phyloP scores from a whole-genome alignment of 176 grass and related monocot species.

The Pharus latifolius region DNA sequence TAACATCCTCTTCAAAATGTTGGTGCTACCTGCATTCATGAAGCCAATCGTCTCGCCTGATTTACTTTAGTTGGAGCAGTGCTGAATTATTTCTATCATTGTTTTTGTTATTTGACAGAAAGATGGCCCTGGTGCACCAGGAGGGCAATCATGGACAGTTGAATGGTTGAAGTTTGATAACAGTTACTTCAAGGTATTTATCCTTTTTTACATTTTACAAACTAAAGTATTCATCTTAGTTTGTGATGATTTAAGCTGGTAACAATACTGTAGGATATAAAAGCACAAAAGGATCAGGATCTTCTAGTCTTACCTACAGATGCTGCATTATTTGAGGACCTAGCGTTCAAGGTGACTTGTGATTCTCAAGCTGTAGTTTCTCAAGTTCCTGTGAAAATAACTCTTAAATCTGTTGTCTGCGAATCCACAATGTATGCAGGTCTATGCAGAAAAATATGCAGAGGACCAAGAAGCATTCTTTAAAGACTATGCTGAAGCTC shows the following conservation, averaged over 20 bases:
- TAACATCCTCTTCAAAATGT: neutral
- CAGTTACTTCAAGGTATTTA: conserved; percentile 74
- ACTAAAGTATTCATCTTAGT: neutral
- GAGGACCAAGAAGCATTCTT: conserved; percentile 75
- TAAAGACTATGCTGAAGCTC: conserved; percentile 79
- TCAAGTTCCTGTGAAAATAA: neutral
- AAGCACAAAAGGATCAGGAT: conserved; percentile 80
- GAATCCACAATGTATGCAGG: conserved; percentile 28
- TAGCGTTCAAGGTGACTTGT: conserved; percentile 58
- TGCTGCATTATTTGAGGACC: conserved; percentile 88
- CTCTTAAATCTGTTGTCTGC: neutral
- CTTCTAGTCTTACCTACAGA: conserved; percentile 88
- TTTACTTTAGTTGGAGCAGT: neutral
- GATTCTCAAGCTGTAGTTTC: neutral
- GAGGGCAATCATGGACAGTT: conserved; percentile 97
- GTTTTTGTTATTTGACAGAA: conserved; percentile 37
- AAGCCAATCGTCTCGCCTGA: neutral
- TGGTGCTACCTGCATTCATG: neutral
- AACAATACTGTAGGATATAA: conserved; percentile 58
- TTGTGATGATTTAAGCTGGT: conserved; percentile 13
- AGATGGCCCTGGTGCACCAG: conserved; percentile 92
- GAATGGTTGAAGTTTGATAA: conserved; percentile 95
- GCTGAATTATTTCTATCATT: neutral
- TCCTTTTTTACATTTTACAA: neutral
- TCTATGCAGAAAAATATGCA: conserved; percentile 75